phyloP scores from a whole-genome alignment of 2,329 filamentous ascomycete genomes.

The Cadophora sp. region DNA sequence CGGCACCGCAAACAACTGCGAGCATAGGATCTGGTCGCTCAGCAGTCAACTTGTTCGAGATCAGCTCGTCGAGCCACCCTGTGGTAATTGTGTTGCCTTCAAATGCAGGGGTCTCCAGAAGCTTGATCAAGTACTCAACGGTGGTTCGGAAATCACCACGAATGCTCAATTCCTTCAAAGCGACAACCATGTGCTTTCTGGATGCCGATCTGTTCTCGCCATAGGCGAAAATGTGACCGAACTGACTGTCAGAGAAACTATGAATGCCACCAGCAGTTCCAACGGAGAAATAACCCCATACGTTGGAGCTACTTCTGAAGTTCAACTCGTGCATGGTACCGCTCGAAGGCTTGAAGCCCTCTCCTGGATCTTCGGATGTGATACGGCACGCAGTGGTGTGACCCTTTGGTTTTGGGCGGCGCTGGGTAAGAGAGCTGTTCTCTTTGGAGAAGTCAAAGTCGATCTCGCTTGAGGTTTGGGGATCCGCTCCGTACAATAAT shows the following conservation, averaged over 20 bases:
- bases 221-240: constrained; percentile 99
- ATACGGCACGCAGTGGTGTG: constrained; percentile 99
- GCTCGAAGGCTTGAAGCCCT: constrained; percentile 99
- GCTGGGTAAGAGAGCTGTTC: constrained; percentile 82
- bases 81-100: constrained; percentile 99
- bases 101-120: constrained; percentile 96
- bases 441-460: constrained; percentile 96
- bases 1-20: constrained; percentile 93
- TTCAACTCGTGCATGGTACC: constrained; percentile 99
- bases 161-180: constrained; percentile 98
- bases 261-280: constrained; percentile 96
- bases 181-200: constrained; percentile 98
- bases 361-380: constrained; percentile 97
- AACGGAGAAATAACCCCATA: constrained; percentile 99
- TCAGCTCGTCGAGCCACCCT: constrained; percentile 97
- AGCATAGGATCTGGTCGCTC: constrained; percentile 93
- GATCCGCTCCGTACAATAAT: constrained; percentile 93
- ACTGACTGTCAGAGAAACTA: constrained; percentile 98
- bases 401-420: constrained; percentile 90
- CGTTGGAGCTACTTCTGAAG: constrained; percentile 98
- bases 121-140: constrained; percentile 98
- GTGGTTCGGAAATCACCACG: constrained; percentile 99
- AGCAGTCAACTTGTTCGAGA: constrained; percentile 95
- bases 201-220: constrained; percentile 97
- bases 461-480: constrained; percentile 83